A percentile compares a stretch with the other conserved stretches of the same genome.
Conservation (phyloP, 306 rosid species). For the Ormosia semicastrata region DNA sequence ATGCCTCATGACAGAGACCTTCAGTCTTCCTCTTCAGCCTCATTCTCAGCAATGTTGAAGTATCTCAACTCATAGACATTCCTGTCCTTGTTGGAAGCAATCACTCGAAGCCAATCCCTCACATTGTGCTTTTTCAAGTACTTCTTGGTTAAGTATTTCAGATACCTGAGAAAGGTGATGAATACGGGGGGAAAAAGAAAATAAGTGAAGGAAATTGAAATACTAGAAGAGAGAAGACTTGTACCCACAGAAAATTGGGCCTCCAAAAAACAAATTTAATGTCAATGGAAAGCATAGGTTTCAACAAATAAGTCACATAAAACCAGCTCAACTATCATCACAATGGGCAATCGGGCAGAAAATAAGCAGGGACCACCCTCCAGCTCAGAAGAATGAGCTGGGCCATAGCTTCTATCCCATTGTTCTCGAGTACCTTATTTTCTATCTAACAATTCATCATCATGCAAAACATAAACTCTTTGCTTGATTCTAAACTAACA, state of each 20-base stretch:
- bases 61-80: conserved; percentile 85
- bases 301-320: not conserved
- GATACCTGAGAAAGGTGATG: conserved; percentile 46
- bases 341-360: too few relatives aligned
- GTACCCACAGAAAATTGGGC: not conserved
- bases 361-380: too few relatives aligned
- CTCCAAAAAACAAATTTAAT: not conserved
- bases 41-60: conserved; percentile 94
- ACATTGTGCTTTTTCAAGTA: conserved; percentile 94
- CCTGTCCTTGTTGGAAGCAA: conserved; percentile 87
- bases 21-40: conserved; percentile 91
- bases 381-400: too few relatives aligned
- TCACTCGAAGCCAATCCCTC: conserved; percentile 95
- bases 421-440: too few relatives aligned
- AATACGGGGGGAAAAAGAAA: not conserved
- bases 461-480: too few relatives aligned
- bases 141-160: conserved; percentile 88
- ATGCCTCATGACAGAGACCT: conserved; percentile 15
- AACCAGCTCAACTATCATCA: too few relatives aligned
- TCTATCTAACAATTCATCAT: too few relatives aligned
- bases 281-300: not conserved
- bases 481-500: too few relatives aligned
- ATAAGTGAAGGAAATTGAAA: not conserved
- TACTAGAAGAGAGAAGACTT: not conserved
- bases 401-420: too few relatives aligned